These are phyloP conservation scores for Filobasidium floriforme DNA, from an alignment of 768 basidiomycete genomes.

Conservation along the genomic window DNA sequence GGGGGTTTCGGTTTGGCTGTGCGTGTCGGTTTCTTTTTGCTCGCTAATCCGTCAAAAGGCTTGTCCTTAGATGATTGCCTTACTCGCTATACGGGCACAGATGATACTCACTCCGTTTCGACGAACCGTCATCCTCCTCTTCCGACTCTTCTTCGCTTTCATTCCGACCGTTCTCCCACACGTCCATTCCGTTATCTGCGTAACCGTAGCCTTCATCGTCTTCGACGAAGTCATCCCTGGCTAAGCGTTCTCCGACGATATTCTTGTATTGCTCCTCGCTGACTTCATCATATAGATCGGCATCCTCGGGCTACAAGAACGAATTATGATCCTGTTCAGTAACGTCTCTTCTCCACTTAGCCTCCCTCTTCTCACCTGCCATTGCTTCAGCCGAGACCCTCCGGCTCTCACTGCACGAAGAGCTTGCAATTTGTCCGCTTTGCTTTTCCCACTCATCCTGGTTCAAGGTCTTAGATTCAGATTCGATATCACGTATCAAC, in stretches of 20 bases:
- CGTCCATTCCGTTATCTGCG: slow-evolving; percentile 93
- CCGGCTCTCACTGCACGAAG: slow-evolving; percentile 44
- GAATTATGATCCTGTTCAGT: not conserved
- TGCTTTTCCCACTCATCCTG: slow-evolving; percentile 13
- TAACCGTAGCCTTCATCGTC: slow-evolving; percentile 90
- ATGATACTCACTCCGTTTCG: not conserved
- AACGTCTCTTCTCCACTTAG: not conserved
- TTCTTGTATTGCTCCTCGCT: slow-evolving; percentile 78
- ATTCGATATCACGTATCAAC: not conserved
- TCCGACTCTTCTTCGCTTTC: slow-evolving; percentile 55
- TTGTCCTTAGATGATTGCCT: too few species aligned
- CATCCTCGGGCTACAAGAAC: slow-evolving; percentile 51
- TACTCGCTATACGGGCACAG: too few species aligned
- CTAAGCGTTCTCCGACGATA: slow-evolving; percentile 74
- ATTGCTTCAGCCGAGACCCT: slow-evolving; percentile 43
- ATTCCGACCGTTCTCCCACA: slow-evolving; percentile 58
- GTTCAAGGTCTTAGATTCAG: not conserved
- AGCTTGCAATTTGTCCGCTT: slow-evolving; percentile 41
- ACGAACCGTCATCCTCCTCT: slow-evolving; percentile 46
- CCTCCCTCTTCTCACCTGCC: slow-evolving; percentile 35
- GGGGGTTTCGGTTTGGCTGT: slow-evolving; percentile 52
- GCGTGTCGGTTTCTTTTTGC: slow-evolving; percentile 49
- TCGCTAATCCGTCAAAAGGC: slow-evolving; percentile 10
- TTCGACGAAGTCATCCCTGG: slow-evolving; percentile 85
- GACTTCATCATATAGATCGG: slow-evolving; percentile 76